phyloP scores from a whole-genome alignment of 192 early-diverging fungal genomes.

The Coemansia brasiliensis region DNA sequence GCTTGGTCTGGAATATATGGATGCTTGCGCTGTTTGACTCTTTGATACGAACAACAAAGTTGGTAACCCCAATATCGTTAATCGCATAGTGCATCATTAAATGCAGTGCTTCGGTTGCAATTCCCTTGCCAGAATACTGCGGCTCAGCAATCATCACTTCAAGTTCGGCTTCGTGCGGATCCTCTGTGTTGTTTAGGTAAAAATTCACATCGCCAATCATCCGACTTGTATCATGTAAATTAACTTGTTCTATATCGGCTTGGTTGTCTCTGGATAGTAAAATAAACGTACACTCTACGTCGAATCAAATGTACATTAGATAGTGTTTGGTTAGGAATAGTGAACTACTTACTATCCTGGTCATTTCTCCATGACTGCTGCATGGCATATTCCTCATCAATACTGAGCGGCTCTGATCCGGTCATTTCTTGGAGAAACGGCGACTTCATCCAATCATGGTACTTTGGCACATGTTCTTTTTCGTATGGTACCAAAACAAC shows the following conservation, averaged over 20 bases:
- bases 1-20: constrained; percentile 38
- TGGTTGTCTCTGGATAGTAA: constrained; percentile 39
- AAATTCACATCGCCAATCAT: constrained; percentile 98
- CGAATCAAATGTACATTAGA: no score
- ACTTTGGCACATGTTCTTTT: constrained; percentile 78
- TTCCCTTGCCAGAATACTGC: constrained; percentile 20
- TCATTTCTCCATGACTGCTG: constrained; percentile 86
- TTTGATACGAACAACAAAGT: constrained; percentile 54
- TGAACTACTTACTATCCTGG: constrained; percentile 64
- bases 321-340: not conserved
- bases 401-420: constrained; percentile 87
- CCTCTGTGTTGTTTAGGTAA: constrained; percentile 82
- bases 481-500: constrained; percentile 84
- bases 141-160: constrained; percentile 92
- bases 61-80: constrained; percentile 38
- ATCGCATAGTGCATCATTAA: constrained; percentile 56
- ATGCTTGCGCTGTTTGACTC: constrained; percentile 47
- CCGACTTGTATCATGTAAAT: constrained; percentile 36
- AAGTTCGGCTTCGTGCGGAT: constrained; percentile 75
- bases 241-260: not conserved
- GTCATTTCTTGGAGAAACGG: constrained; percentile 91
- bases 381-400: constrained; percentile 96
- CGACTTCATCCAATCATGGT: constrained; percentile 96
- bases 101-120: constrained; percentile 45
- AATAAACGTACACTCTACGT: constrained; percentile 73